Evolutionary conservation across 257 asterid genomes (phyloP).

Genomic region (Rubia yunnanensis): DNA sequence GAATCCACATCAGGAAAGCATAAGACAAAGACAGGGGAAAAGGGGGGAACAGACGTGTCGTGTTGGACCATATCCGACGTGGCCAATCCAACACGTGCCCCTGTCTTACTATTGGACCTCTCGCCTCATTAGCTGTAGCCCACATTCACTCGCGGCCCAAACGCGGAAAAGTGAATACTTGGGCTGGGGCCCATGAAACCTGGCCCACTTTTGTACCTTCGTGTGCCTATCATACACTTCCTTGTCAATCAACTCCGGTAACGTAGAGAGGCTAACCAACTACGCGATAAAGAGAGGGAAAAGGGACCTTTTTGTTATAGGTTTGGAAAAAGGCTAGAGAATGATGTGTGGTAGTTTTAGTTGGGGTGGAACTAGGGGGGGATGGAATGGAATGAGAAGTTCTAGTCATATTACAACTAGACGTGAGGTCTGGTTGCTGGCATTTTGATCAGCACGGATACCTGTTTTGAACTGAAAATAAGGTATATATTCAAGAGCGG

Average conservation of each 20-base stretch:
- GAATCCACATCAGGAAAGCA: conserved; percentile 9
- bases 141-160: conserved; percentile 12
- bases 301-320: background rate
- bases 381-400: too few species aligned
- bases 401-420: too few species aligned
- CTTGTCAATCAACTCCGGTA: background rate
- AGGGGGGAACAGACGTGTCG: conserved; percentile 5
- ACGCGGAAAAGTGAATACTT: conserved; percentile 10
- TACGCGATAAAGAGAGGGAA: background rate
- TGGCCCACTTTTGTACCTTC: conserved; percentile 9
- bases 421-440: too few species aligned
- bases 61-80: conserved; percentile 7
- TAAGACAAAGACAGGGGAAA: background rate
- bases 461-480: too few species aligned
- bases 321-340: background rate
- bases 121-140: background rate
- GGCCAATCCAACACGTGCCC: conserved; percentile 1
- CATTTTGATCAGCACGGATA: too few species aligned
- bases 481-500: too few species aligned
- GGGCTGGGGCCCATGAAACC: background rate
- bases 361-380: too few species aligned
- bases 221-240: conserved; percentile 5
- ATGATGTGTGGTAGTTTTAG: background rate
- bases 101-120: conserved; percentile 1
- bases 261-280: background rate